phyloP scores from a whole-genome alignment of 371 early-diverging fungal genomes.

The Lichtheimia corymbifera region DNA sequence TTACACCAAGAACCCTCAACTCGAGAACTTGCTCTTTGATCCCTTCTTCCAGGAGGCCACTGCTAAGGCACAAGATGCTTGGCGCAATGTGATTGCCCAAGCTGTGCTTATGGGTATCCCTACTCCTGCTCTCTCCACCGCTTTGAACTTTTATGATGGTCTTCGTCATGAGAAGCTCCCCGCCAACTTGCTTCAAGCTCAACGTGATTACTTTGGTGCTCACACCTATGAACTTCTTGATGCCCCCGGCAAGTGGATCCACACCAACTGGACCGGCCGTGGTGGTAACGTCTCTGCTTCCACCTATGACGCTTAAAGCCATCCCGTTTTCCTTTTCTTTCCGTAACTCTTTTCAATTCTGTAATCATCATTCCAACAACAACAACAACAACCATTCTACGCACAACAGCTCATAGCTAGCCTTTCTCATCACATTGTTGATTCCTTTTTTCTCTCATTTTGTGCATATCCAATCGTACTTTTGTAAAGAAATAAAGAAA shows the following conservation, averaged over 20 bases:
- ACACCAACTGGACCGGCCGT: slow-evolving; percentile 97
- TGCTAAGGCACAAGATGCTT: slow-evolving; percentile 80
- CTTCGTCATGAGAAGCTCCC: slow-evolving; percentile 88
- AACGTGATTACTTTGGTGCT: slow-evolving; percentile 99
- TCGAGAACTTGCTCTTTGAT: slow-evolving; percentile 89
- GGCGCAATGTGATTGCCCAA: slow-evolving; percentile 89
- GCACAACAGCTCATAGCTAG: too few relatives aligned
- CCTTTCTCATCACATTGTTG: too few relatives aligned
- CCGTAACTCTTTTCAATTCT: slow-evolving; percentile 8
- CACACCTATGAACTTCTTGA: slow-evolving; percentile 93
- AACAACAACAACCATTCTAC: too few relatives aligned
- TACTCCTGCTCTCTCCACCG: slow-evolving; percentile 90
- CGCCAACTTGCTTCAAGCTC: slow-evolving; percentile 96
- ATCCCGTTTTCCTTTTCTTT: background rate
- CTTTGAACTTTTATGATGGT: slow-evolving; percentile 96
- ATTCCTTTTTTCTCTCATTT: too few relatives aligned
- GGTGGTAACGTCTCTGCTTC: slow-evolving; percentile 59
- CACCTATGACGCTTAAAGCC: slow-evolving; percentile 40
- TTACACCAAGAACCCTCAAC: slow-evolving; percentile 82
- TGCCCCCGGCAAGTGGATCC: slow-evolving; percentile 78
- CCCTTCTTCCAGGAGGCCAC: slow-evolving; percentile 94
- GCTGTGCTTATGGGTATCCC: slow-evolving; percentile 88
- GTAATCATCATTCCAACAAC: too few relatives aligned
- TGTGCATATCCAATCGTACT: too few relatives aligned
- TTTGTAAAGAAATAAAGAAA: too few relatives aligned